Evolutionary conservation across 192 early-diverging fungal genomes (phyloP), one percentile per base, ranked within the genome.

Genomic region (Neocallimastix lanati): DNA sequence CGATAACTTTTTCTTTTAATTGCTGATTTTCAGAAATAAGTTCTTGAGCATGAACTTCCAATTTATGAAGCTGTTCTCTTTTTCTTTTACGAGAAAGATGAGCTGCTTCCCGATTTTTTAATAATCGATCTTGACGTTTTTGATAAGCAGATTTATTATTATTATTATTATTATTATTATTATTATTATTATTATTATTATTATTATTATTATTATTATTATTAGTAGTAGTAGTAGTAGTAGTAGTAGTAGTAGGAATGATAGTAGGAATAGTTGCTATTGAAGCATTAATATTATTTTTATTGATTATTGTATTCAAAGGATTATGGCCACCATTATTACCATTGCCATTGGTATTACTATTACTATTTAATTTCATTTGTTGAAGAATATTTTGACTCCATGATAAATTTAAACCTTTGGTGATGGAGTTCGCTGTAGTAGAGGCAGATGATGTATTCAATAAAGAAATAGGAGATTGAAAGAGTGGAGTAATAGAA

Each of bases 51-150:
- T 89, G 85, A n/a, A 83, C 82, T 81, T 94, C 95, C 13, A 96
- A 86, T 21, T 86, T 83, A 67, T 86, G 88, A 78, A 95, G 82
- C 77, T 96, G 94, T 76, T 96, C 95, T 50, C 94, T 88, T 85
- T 97, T 96, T 76, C 95, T 89, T 85, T 95, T 96, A 35, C 96
- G 89, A n/a, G 93, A 94, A 78, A 93, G 83, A 33, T 95, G 84
- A 15, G 96, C 96, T 0, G 94, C 93, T 4, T 93, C 94, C 11
- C 96, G 89, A 85, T 97, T 97, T 87, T 96, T 96, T 77, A 97
- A 94, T 80, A 97, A 83, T 30, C 96, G 86, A 80, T 94, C 93
- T 81, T 94, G 92, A 29, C 92, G 88, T 84, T 96, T 97, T 35
- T 89, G 50, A 67, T 67, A 67, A n/a, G 50, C 50, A 0, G 50